Evolutionary conservation across 345 rosid species (phyloP).

Genomic region (Alliaria petiolata): DNA sequence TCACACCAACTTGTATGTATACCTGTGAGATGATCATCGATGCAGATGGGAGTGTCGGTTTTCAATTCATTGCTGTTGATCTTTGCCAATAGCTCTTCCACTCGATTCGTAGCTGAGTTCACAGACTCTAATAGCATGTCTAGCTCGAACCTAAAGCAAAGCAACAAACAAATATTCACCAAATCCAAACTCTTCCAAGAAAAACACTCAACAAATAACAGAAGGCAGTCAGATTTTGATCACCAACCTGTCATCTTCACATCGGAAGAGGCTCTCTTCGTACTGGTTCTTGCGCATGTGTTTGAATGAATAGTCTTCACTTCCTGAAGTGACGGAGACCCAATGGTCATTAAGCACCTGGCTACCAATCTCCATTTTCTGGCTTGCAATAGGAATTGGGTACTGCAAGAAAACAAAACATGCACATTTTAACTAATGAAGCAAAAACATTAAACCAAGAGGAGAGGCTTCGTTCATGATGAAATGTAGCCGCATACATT

Average conservation of each 20-base stretch:
- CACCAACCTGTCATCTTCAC: constrained; percentile 97
- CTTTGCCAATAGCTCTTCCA: constrained; percentile 80
- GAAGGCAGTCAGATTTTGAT: constrained; percentile 5
- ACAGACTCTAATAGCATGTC: constrained; percentile 97
- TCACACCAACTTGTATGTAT: constrained; percentile 13
- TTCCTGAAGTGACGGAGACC: constrained; percentile 98
- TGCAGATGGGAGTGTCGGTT: constrained; percentile 50
- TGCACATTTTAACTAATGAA: constrained; percentile 7
- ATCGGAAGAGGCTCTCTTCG: constrained; percentile 90
- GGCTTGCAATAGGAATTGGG: constrained; percentile 74
- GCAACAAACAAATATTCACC: constrained; percentile 3
- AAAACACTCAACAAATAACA: not conserved
- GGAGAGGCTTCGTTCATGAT: not conserved
- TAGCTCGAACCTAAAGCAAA: constrained; percentile 79
- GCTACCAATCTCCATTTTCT: constrained; percentile 75
- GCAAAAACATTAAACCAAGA: constrained; percentile 23
- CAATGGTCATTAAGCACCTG: constrained; percentile 91
- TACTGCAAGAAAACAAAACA: constrained; percentile 56
- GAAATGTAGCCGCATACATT: constrained; percentile 45
- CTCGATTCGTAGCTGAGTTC: constrained; percentile 71
- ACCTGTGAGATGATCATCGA: constrained; percentile 91
- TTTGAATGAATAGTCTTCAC: constrained; percentile 98
- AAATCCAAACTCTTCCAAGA: constrained; percentile 5
- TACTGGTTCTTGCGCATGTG: constrained; percentile 99
- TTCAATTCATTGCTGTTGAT: constrained; percentile 58